phyloP scores from a whole-genome alignment of 2,329 filamentous ascomycete genomes.

The Aureobasidium sp. region DNA sequence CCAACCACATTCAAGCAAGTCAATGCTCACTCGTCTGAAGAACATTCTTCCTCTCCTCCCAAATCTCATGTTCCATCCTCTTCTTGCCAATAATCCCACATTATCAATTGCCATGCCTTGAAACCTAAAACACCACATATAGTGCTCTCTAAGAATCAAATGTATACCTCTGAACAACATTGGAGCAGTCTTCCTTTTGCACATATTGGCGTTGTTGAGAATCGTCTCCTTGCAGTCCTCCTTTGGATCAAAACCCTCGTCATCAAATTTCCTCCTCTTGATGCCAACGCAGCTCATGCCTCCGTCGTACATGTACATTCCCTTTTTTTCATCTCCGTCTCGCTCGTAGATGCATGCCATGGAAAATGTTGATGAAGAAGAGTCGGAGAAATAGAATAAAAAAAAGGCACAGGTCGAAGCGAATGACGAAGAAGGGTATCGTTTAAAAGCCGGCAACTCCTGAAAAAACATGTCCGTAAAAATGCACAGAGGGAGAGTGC shows the following conservation, averaged over 20 bases:
- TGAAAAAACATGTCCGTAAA: background rate
- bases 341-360: slow-evolving; percentile 3
- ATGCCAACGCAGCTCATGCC: background rate
- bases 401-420: slow-evolving; percentile 14
- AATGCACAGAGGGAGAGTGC: background rate
- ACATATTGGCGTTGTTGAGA: background rate
- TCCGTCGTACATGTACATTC: slow-evolving; percentile 3
- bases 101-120: too few relatives aligned
- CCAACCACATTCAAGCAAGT: background rate
- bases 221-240: background rate
- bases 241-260: background rate
- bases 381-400: background rate
- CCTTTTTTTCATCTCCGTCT: background rate
- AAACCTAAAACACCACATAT: background rate
- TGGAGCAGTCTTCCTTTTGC: background rate
- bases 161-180: background rate
- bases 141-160: slow-evolving; percentile 4
- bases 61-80: background rate
- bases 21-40: background rate
- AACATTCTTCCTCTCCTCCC: background rate
- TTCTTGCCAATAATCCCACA: background rate
- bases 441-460: background rate
- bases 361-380: background rate
- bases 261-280: background rate
- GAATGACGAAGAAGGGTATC: slow-evolving; percentile 17